Evolutionary conservation across 352 stramenopile genomes (phyloP).

Genomic region (Phytophthora sp.): DNA sequence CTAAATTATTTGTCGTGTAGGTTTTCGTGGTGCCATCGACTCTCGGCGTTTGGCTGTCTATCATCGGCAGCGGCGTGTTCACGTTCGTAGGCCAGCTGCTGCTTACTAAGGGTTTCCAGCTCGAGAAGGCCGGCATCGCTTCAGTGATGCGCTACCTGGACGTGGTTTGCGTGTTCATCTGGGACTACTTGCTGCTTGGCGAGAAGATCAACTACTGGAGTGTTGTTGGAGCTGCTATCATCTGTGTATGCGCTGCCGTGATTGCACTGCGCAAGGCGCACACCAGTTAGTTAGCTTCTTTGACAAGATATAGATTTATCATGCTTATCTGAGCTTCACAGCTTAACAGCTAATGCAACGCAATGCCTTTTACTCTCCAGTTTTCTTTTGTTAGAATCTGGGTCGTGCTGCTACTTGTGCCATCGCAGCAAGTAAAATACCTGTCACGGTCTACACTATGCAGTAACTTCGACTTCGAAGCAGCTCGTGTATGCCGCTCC

Average conservation of each 20-base stretch:
- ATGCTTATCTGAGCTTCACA: conserved; percentile 4
- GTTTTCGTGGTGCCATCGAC: conserved; percentile 55
- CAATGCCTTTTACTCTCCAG: too few species aligned
- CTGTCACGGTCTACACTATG: conserved; percentile 1
- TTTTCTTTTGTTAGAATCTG: too few species aligned
- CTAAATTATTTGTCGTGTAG: conserved; percentile 11
- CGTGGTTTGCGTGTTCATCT: conserved; percentile 87
- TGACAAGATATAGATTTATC: conserved; percentile 12
- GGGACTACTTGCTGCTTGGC: conserved; percentile 64
- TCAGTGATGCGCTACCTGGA: conserved; percentile 87
- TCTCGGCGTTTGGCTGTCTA: conserved; percentile 42
- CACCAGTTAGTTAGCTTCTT: conserved; percentile 17
- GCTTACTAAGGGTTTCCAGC: conserved; percentile 82
- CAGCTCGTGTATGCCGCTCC: conserved; percentile 68
- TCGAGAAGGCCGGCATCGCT: conserved; percentile 84
- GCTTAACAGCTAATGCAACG: conserved; percentile 8
- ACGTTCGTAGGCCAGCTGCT: conserved; percentile 74
- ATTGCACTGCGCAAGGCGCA: conserved; percentile 70
- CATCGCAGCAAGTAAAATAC: too few species aligned
- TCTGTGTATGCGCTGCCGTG: conserved; percentile 62
- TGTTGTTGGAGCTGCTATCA: conserved; percentile 71
- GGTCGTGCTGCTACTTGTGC: too few species aligned
- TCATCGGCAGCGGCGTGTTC: conserved; percentile 68
- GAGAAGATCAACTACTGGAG: conserved; percentile 80
- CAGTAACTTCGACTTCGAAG: conserved; percentile 62